phyloP scores from a whole-genome alignment of 257 asterid species.

The Phtheirospermum japonicum region DNA sequence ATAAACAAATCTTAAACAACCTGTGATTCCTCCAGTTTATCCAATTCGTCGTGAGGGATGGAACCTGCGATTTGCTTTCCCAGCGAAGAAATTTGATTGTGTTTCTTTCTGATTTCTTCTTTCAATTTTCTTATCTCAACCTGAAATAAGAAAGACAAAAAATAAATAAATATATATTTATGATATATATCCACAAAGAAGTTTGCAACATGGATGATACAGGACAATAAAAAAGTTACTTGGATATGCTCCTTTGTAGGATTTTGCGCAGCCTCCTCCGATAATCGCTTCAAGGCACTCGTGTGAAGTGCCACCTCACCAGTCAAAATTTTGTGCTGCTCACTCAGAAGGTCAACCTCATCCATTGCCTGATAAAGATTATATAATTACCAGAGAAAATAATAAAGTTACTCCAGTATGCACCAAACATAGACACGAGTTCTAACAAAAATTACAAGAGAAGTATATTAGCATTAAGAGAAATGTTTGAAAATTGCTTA shows the following conservation, averaged over 20 bases:
- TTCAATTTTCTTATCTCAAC: slow-evolving; percentile 67
- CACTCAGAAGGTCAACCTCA: slow-evolving; percentile 86
- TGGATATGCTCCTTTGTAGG: slow-evolving; percentile 62
- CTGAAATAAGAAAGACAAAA: slow-evolving; percentile 36
- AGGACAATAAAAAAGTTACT: slow-evolving; percentile 41
- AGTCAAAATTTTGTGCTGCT: slow-evolving; percentile 85
- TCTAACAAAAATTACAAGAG: background rate
- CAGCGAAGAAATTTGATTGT: slow-evolving; percentile 66
- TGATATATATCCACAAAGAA: background rate
- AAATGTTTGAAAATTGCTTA: slow-evolving; percentile 25
- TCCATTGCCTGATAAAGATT: slow-evolving; percentile 57
- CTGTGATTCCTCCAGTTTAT: slow-evolving; percentile 57
- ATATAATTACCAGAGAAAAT: slow-evolving; percentile 23
- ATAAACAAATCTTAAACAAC: slow-evolving; percentile 40
- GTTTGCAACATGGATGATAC: slow-evolving; percentile 16
- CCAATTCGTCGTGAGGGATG: slow-evolving; percentile 47
- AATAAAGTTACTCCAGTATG: slow-evolving; percentile 16
- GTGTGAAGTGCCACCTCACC: slow-evolving; percentile 88
- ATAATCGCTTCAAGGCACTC: slow-evolving; percentile 78
- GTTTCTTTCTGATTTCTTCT: slow-evolving; percentile 72
- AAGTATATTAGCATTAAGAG: slow-evolving; percentile 3
- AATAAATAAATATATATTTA: too few species aligned
- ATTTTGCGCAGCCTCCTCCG: slow-evolving; percentile 63
- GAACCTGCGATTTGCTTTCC: slow-evolving; percentile 73
- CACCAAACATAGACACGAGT: slow-evolving; percentile 21